Conservation (phyloP, 2,329 filamentous ascomycete genomes). For the Phialemonium atrogriseum region DNA sequence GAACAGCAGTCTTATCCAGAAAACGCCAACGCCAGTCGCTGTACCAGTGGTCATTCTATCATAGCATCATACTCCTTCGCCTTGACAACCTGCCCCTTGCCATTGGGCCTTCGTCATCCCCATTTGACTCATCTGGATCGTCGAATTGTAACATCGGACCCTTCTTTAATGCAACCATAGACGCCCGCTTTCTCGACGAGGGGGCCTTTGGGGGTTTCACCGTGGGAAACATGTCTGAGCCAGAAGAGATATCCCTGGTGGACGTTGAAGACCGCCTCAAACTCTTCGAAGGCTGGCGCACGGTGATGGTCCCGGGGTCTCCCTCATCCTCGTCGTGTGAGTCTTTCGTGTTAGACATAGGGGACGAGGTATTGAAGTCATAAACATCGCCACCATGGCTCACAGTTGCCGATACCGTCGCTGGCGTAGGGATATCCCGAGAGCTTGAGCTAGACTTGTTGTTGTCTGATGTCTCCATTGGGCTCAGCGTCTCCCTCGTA, state of each 20-base stretch:
- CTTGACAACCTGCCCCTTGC: constrained; percentile 29
- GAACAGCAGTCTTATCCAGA: constrained; percentile 5
- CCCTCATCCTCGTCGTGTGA: constrained; percentile 18
- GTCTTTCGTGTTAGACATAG: constrained; percentile 15
- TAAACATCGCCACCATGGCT: constrained; percentile 35
- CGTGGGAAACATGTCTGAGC: no score
- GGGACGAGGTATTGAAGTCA: constrained; percentile 44
- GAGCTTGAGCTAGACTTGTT: no score
- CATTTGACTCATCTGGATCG: constrained; percentile 17
- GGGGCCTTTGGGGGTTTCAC: not conserved
- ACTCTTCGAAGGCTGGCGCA: constrained; percentile 22
- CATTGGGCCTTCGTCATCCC: constrained; percentile 12
- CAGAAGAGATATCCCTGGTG: not conserved
- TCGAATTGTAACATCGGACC: constrained; percentile 17
- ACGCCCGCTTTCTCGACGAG: constrained; percentile 30
- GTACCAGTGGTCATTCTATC: constrained; percentile 17
- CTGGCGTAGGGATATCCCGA: no score
- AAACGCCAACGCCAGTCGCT: constrained; percentile 10
- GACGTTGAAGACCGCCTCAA: constrained; percentile 26
- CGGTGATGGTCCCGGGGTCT: constrained; percentile 12
- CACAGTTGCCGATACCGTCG: no score
- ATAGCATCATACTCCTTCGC: constrained; percentile 53
- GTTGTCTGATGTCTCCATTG: constrained; percentile 10
- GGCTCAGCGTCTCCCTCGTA: constrained; percentile 9
- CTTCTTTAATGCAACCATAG: constrained; percentile 30